Evolutionary conservation across 148 eudicot genomes (phyloP).

Genomic region (Rhododendron griersonianum): DNA sequence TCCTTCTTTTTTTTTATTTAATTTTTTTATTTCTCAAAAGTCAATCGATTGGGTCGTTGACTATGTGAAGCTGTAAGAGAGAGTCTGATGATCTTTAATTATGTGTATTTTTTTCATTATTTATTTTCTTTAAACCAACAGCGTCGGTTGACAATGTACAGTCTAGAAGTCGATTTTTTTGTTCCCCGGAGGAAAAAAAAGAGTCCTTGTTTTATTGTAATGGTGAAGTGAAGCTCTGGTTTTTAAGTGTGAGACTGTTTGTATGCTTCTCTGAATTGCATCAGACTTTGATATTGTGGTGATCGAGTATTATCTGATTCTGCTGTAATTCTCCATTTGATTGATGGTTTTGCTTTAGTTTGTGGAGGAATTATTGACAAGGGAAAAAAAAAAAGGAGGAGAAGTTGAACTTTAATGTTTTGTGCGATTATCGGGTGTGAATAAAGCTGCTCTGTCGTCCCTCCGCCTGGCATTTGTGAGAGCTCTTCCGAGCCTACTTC

Average conservation of each 20-base stretch:
- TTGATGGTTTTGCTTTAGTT: background rate
- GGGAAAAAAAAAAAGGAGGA: too few species aligned
- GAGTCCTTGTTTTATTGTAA: constrained; percentile 21
- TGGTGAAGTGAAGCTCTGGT: constrained; percentile 13
- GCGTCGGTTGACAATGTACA: constrained; percentile 19
- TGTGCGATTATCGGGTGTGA: too few species aligned
- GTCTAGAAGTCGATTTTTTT: background rate
- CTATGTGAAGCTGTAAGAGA: constrained; percentile 14
- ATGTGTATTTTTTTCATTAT: constrained; percentile 11
- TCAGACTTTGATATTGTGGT: background rate
- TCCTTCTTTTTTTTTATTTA: background rate
- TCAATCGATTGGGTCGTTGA: constrained; percentile 16
- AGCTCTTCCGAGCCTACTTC: too few species aligned
- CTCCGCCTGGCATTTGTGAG: too few species aligned
- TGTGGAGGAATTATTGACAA: background rate
- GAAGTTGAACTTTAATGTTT: too few species aligned
- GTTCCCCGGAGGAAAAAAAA: background rate
- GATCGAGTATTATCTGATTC: background rate
- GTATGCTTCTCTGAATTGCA: constrained; percentile 2
- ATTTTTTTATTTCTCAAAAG: constrained; percentile 1
- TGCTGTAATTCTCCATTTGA: background rate
- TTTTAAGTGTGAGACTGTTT: constrained; percentile 8
- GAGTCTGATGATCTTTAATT: constrained; percentile 14
- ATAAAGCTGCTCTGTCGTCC: too few species aligned
- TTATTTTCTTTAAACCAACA: constrained; percentile 3